Evolutionary conservation across 1,284 basidiomycete genomes (phyloP).

Genomic region (Rhodotorula mucilaginosa): DNA sequence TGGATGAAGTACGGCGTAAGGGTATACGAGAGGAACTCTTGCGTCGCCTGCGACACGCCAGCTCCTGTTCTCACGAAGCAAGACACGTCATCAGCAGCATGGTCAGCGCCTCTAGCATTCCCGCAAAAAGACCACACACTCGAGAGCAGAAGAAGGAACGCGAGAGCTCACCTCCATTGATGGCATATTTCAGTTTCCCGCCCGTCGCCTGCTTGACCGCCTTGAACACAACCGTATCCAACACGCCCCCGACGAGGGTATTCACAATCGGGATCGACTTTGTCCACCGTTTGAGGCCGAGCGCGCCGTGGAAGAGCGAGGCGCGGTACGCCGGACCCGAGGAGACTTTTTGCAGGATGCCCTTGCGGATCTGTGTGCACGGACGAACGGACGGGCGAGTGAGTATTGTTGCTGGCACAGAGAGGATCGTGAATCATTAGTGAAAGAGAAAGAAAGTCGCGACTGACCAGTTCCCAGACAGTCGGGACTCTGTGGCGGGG

Average conservation of each 20-base stretch:
- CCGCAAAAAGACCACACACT: background rate
- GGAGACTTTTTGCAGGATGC: slow-evolving; percentile 74
- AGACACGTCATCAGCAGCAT: background rate
- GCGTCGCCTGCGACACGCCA: slow-evolving; percentile 76
- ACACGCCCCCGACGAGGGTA: slow-evolving; percentile 3
- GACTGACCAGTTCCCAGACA: background rate
- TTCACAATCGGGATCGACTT: slow-evolving; percentile 14
- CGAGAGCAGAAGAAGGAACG: too few species aligned
- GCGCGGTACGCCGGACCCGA: slow-evolving; percentile 66
- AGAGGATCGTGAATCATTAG: too few species aligned
- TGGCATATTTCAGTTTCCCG: slow-evolving; percentile 54
- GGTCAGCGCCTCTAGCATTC: background rate
- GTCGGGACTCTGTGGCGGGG: background rate
- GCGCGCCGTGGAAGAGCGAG: slow-evolving; percentile 67
- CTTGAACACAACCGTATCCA: slow-evolving; percentile 69
- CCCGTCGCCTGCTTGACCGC: slow-evolving; percentile 79
- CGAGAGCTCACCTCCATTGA: slow-evolving; percentile 28
- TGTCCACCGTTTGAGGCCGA: slow-evolving; percentile 62
- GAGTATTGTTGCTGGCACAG: too few species aligned
- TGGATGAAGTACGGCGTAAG: slow-evolving; percentile 75
- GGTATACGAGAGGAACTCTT: slow-evolving; percentile 79
- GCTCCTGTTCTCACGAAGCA: slow-evolving; percentile 63
- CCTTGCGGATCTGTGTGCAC: slow-evolving; percentile 65
- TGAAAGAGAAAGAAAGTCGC: too few species aligned
- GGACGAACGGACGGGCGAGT: too few species aligned